Base-by-base conservation (phyloP, 2,329 filamentous ascomycete species). In the Fusarium cyanostomum region DNA sequence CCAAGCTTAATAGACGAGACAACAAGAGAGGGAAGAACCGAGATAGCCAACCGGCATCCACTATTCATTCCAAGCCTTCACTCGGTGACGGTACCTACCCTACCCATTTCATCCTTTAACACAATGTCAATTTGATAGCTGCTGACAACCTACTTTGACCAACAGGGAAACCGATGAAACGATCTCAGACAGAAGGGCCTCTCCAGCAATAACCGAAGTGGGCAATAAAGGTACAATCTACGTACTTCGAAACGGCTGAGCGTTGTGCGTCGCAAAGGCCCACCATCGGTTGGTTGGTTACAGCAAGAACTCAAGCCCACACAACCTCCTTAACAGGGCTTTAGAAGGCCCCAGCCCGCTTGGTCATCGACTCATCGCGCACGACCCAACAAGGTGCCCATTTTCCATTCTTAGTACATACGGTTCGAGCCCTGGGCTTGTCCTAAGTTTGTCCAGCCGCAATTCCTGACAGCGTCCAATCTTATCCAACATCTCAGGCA, bases 331-430 rank as follows among this genome's bases (percentile, higher is more conserved):
- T 35, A 37, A 12, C 21, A 53, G 48, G 43, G 37, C 45, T 44
- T 30, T 26, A 41, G 24, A 45, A 45, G 34, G 26, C 52, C 50
- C 43, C 33, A 26, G 35, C 13, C 38, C 21, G 21, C 11, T 27
- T 10, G 13, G 12, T 13, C 7, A 21, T 48, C 39, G 16, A 52
- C 7, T 13, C 7, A 21, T 48, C 39, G 16, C 45, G 27, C 16
- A 33, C 38, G 8, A 31, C 44, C 53, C 56, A 63, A 64, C 59
- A 63, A 64, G 49, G 60, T 63, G 48, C 31, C 58, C 50, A 24
- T 26, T 56, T 35, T 38, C n/a, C 13, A 8, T 46, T n/a, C 41
- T 52, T 11, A 21, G 28, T 30, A 30, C 28, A 9, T 30, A n/a
- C 18, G 42, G 28, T 37, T 18, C 39, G 39, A 30, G 26, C 30